Evolutionary conservation across 2,329 filamentous ascomycete species (phyloP).

Genomic region (Cyanodermella asteris): DNA sequence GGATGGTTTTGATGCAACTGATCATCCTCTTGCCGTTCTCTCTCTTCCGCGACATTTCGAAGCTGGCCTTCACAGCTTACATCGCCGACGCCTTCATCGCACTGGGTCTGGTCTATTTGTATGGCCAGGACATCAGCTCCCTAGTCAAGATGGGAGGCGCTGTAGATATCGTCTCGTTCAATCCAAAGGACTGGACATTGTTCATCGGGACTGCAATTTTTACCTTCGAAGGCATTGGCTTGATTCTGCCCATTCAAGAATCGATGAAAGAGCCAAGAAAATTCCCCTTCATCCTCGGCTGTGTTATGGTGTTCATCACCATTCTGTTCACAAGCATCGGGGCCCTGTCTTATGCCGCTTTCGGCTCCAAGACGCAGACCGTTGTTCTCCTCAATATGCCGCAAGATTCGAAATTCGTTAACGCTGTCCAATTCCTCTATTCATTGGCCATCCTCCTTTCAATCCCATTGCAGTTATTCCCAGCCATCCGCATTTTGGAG

Average conservation of each 20-base stretch:
- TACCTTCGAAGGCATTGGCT: constrained; percentile 90
- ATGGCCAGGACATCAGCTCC: constrained; percentile 84
- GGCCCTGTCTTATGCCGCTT: constrained; percentile 84
- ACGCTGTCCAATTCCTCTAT: constrained; percentile 88
- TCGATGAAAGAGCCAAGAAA: constrained; percentile 83
- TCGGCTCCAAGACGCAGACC: constrained; percentile 84
- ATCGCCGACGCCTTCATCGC: constrained; percentile 89
- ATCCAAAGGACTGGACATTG: constrained; percentile 76
- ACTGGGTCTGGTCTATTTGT: constrained; percentile 75
- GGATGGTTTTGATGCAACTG: constrained; percentile 85
- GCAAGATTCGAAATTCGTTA: constrained; percentile 87
- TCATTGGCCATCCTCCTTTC: constrained; percentile 92
- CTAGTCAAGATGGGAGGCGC: constrained; percentile 51
- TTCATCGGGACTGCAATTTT: constrained; percentile 99
- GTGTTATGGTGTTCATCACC: constrained; percentile 90
- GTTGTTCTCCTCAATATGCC: constrained; percentile 92
- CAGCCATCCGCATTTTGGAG: constrained; percentile 87
- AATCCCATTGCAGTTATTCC: constrained; percentile 91
- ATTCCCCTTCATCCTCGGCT: constrained; percentile 70
- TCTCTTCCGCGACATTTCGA: constrained; percentile 85
- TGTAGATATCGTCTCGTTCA: constrained; percentile 77
- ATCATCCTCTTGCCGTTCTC: constrained; percentile 87
- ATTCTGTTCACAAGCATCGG: constrained; percentile 79
- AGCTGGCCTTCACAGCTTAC: constrained; percentile 84
- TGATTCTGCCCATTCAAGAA: constrained; percentile 95